Conservation (phyloP, 441 rosid species). For the Metrosideros polymorpha region DNA sequence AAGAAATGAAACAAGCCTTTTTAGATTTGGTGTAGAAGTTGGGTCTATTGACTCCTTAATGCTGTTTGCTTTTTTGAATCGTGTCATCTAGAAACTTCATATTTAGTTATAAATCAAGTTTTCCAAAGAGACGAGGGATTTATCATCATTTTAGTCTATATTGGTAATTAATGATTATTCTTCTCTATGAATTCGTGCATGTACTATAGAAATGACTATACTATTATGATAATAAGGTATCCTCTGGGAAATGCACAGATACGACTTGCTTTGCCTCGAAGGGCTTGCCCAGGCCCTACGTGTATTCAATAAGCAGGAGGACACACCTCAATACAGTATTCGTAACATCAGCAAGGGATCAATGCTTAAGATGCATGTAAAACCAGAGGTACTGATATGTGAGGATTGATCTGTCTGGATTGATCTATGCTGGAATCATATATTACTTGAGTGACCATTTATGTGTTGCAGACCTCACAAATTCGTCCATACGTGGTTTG, state of each 20-base stretch:
- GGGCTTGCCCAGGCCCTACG: conserved; percentile 94
- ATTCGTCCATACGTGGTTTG: conserved; percentile 73
- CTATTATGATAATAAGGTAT: neutral
- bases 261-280: conserved; percentile 94
- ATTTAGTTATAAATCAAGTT: neutral
- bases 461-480: conserved; percentile 45
- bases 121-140: neutral
- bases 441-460: neutral
- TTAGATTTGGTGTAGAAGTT: neutral
- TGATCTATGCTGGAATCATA: neutral
- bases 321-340: conserved; percentile 44
- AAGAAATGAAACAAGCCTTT: neutral
- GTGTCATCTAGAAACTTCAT: neutral
- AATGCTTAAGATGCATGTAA: conserved; percentile 64
- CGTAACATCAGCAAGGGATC: conserved; percentile 34
- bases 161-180: neutral
- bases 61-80: neutral
- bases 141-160: neutral
- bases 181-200: neutral
- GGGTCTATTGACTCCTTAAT: neutral
- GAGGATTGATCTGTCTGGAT: neutral
- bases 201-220: neutral
- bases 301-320: conserved; percentile 57
- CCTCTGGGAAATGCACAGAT: conserved; percentile 29
- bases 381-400: conserved; percentile 46